These are phyloP conservation scores for Pseudogymnoascus sp. DNA, from an alignment of 2,329 filamentous ascomycete species.

Conservation along the genomic window DNA sequence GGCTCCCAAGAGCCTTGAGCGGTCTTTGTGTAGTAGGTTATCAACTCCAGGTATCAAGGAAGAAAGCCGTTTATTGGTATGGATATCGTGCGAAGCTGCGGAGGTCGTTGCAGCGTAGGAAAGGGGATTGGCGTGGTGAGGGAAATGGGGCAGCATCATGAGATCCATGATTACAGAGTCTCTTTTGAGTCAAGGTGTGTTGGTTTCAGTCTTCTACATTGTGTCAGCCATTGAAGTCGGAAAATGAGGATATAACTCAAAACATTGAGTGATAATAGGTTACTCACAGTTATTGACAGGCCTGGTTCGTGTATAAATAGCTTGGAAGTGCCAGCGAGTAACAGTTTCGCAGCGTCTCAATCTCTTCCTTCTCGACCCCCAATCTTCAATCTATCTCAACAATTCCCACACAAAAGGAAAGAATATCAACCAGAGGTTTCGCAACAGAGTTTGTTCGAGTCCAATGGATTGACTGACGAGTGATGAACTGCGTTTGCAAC, in stretches of 20 bases:
- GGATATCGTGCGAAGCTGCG: conserved; percentile 8
- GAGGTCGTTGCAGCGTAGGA: neutral
- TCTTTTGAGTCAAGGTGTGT: neutral
- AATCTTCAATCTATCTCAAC: conserved; percentile 4
- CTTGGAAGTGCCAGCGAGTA: neutral
- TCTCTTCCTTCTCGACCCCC: neutral
- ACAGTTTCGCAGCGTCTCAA: conserved; percentile 2
- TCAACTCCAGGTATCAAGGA: conserved; percentile 1
- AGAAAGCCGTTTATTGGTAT: conserved; percentile 8
- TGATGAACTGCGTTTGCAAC: conserved; percentile 5
- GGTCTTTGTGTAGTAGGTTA: conserved; percentile 2
- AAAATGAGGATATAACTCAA: neutral
- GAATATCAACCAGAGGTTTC: neutral
- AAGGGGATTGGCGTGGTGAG: neutral
- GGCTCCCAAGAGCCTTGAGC: neutral
- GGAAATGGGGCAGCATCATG: conserved; percentile 1
- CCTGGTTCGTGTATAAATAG: neutral
- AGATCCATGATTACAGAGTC: conserved; percentile 5
- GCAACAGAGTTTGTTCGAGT: conserved; percentile 8
- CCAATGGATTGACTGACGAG: conserved; percentile 4
- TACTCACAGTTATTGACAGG: conserved; percentile 1
- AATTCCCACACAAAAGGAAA: neutral
- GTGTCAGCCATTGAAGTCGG: neutral
- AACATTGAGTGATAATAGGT: neutral
- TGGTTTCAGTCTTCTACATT: conserved; percentile 1